A percentile compares a stretch with the other conserved stretches of the same genome.
Conservation (phyloP, 257 asterid species). For the Primulina eburnea region DNA sequence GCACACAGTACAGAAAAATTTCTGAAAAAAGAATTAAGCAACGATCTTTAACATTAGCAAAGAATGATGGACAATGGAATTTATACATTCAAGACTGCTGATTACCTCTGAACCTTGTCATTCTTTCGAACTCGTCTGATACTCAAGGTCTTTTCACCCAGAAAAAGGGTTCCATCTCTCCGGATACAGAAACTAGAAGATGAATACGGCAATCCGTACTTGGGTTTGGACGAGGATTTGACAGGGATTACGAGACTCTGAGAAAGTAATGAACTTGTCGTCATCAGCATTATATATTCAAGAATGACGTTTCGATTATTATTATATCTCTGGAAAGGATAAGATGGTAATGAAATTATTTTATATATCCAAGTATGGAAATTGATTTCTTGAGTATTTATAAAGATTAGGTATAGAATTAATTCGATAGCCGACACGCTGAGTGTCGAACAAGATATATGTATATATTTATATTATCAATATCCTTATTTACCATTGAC, state of each 20-base stretch:
- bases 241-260: slow-evolving; percentile 6
- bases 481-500: neutral
- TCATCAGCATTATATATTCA: slow-evolving; percentile 24
- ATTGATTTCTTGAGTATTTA: too few relatives aligned
- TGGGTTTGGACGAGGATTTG: slow-evolving; percentile 6
- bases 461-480: too few relatives aligned
- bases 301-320: neutral
- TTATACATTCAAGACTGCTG: neutral
- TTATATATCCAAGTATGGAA: too few relatives aligned
- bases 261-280: slow-evolving; percentile 15
- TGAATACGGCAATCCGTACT: slow-evolving; percentile 14
- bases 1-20: slow-evolving; percentile 26
- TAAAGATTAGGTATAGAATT: neutral
- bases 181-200: slow-evolving; percentile 11
- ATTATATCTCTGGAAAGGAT: neutral
- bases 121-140: neutral
- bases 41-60: slow-evolving; percentile 1
- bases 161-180: slow-evolving; percentile 12
- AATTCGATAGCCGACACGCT: slow-evolving; percentile 31
- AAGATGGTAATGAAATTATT: too few relatives aligned
- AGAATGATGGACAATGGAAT: too few relatives aligned
- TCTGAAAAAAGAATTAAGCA: slow-evolving; percentile 24
- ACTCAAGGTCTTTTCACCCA: neutral
- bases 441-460: slow-evolving; percentile 3
- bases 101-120: slow-evolving; percentile 22